These are phyloP conservation scores for Penicillium palitans DNA, from an alignment of 2,329 filamentous ascomycete genomes.

Conservation along the genomic window DNA sequence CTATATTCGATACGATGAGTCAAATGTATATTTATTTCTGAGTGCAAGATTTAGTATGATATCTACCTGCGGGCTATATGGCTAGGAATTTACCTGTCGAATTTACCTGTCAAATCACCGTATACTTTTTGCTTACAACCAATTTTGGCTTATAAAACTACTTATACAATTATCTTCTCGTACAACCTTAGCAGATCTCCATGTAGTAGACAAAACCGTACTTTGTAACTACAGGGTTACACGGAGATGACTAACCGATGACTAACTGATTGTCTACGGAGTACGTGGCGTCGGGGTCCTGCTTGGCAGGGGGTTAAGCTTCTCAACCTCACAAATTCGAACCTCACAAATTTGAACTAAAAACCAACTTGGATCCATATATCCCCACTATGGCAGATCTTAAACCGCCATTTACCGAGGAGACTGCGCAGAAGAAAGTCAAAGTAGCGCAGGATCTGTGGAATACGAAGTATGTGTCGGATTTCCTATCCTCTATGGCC, in stretches of 20 bases:
- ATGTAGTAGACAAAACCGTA: background rate
- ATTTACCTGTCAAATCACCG: background rate
- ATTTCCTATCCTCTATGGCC: conserved; percentile 1
- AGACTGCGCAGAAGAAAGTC: conserved; percentile 72
- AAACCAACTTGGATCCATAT: background rate
- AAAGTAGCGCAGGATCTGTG: conserved; percentile 81
- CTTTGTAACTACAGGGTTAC: background rate
- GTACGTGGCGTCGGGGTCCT: background rate
- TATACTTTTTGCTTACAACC: too few relatives aligned
- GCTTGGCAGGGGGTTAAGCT: background rate
- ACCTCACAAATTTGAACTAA: too few relatives aligned
- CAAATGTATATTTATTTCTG: background rate
- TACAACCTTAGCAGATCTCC: background rate
- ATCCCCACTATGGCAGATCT: conserved; percentile 39
- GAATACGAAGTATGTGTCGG: conserved; percentile 66
- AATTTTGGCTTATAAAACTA: background rate
- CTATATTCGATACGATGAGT: background rate
- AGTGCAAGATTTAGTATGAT: background rate
- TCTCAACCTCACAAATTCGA: background rate
- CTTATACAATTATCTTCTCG: background rate
- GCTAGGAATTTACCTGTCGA: background rate
- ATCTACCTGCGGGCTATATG: background rate
- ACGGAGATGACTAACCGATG: background rate
- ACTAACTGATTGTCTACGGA: too few relatives aligned
- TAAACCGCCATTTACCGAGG: conserved; percentile 71